Evolutionary conservation across 78 protist genomes (phyloP), one percentile per base, ranked within the genome.

Genomic region (Dictyostelium purpureum): DNA sequence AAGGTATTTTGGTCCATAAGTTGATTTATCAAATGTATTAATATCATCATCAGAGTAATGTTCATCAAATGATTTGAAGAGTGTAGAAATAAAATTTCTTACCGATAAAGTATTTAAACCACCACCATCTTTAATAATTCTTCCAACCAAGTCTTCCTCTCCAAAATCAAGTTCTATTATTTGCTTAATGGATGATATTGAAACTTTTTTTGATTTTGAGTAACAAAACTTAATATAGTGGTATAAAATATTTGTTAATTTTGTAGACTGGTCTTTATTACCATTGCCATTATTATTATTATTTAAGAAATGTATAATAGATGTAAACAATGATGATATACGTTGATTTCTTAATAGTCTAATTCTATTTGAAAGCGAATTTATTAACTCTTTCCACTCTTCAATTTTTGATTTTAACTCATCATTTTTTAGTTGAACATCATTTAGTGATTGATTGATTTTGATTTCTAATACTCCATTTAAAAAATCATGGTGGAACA

Each of bases 341-440:
- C 79, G 78, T 37, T 40, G 79, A 56, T 45, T 45, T 26, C 79
- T 31, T 3, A 82, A 40, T 5, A 82, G 26, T 66, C 78, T 37
- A 12, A 82, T 3, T 24, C 76, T 6, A 1, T 6, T 33, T 38
- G 69, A 69, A 37, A 82, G 67, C 1, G 21, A 18, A 6, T 40
- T 19, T 2, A 82, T 65, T 4, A 11, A 7, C 1, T 40, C 18
- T 12, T 19, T 40, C 90, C 90, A 82, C 12, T 6, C 0, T 2
- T 70, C 4, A 18, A 82, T 26, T 3, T 67, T 56, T 12, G 61
- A 21, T 21, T 14, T 21, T 21, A 54, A 21, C n/a, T 14, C n/a
- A 28, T 63, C 42, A 26, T 33, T 33, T 33, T 63, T 12, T 12
- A 28, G n/a, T 2, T 31, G 16, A 63, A 33, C 14, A 4, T 4